Evolutionary conservation across 805 yeast species (phyloP).

Genomic region (Candida insectorum): DNA sequence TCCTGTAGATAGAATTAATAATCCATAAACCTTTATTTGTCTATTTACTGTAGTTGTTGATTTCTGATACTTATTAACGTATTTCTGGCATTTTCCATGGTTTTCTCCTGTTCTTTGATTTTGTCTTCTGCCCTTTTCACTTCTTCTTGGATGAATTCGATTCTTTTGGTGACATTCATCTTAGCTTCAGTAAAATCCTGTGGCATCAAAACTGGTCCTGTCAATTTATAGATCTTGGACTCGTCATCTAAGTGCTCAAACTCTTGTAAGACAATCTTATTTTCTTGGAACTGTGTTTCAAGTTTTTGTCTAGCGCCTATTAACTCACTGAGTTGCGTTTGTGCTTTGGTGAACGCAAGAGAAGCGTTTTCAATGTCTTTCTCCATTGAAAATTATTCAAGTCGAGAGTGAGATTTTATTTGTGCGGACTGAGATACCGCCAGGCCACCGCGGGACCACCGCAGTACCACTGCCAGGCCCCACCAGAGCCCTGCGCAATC

Average conservation of each 20-base stretch:
- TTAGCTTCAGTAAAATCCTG: conserved; percentile 84
- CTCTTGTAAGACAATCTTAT: conserved; percentile 82
- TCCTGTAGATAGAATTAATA: conserved; percentile 1
- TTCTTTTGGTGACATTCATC: conserved; percentile 79
- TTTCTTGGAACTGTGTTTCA: conserved; percentile 94
- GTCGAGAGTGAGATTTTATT: too few species aligned
- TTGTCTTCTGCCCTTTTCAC: conserved; percentile 70
- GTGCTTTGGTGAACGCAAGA: conserved; percentile 43
- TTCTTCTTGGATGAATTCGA: conserved; percentile 82
- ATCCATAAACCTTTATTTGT: background rate
- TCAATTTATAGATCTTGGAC: conserved; percentile 79
- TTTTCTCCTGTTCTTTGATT: conserved; percentile 45
- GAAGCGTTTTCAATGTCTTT: conserved; percentile 42
- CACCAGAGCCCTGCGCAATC: too few species aligned
- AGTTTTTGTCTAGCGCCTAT: conserved; percentile 76
- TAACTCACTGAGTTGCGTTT: conserved; percentile 47
- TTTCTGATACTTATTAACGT: conserved; percentile 47
- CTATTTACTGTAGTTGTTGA: conserved; percentile 5
- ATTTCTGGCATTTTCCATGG: conserved; percentile 58
- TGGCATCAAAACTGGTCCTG: conserved; percentile 90
- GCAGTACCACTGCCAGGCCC: too few species aligned
- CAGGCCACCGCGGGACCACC: too few species aligned
- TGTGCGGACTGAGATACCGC: too few species aligned
- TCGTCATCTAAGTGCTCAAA: conserved; percentile 61
- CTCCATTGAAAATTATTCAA: too few species aligned